A percentile compares a stretch with the other conserved stretches of the same genome.
phyloP scores from a whole-genome alignment of 1,139 yeast species.

The Tardiomyces depauwii region DNA sequence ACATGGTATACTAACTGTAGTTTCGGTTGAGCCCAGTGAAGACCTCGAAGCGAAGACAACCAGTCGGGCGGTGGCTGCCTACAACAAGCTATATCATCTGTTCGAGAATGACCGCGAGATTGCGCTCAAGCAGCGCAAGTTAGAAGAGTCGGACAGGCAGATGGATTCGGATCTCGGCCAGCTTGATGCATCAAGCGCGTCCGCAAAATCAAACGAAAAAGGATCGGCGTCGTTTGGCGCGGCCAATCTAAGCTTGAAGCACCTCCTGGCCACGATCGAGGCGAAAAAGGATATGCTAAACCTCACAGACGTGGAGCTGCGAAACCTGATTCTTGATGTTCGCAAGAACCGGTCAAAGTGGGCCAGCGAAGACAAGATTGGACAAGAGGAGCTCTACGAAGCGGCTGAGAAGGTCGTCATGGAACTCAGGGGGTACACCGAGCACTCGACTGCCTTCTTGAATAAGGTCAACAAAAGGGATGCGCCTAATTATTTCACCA shows the following conservation, averaged over 20 bases:
- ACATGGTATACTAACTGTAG: too few relatives aligned
- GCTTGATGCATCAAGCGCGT: neutral
- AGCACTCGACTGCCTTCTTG: slow-evolving; percentile 91
- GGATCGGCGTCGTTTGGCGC: slow-evolving; percentile 44
- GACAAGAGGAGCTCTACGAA: slow-evolving; percentile 95
- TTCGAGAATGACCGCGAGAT: slow-evolving; percentile 80
- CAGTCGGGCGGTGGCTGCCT: slow-evolving; percentile 19
- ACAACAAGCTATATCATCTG: slow-evolving; percentile 50
- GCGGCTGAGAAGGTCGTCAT: slow-evolving; percentile 92
- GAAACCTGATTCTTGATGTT: slow-evolving; percentile 81
- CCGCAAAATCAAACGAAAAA: slow-evolving; percentile 27
- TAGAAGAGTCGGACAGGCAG: slow-evolving; percentile 71
- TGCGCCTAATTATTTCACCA: slow-evolving; percentile 89
- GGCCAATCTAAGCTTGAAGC: slow-evolving; percentile 71
- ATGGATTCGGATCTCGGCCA: slow-evolving; percentile 33
- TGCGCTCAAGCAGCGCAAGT: slow-evolving; percentile 58
- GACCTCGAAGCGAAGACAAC: slow-evolving; percentile 11
- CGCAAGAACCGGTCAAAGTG: slow-evolving; percentile 92
- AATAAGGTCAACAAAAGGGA: slow-evolving; percentile 93
- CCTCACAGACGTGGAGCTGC: slow-evolving; percentile 74
- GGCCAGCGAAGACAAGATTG: slow-evolving; percentile 89
- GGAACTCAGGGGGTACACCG: slow-evolving; percentile 86
- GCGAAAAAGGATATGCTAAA: slow-evolving; percentile 61
- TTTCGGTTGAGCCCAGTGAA: slow-evolving; percentile 2
- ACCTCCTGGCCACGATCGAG: slow-evolving; percentile 68